Evolutionary conservation across 2,329 filamentous ascomycete species (phyloP).

Genomic region (Colletotrichum sojae): DNA sequence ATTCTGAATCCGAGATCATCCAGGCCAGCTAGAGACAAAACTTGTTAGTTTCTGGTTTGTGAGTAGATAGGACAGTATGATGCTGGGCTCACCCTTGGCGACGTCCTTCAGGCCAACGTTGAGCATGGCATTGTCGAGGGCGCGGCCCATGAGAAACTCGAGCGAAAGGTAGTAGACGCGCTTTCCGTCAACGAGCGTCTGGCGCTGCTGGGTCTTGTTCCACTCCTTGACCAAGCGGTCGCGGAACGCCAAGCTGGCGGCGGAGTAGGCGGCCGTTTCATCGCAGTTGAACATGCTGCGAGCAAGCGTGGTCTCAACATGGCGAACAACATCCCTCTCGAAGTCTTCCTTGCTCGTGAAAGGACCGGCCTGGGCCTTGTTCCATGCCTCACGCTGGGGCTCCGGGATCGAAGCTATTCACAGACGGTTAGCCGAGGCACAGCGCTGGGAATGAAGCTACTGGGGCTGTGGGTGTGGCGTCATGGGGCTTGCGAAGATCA

Average conservation of each 20-base stretch:
- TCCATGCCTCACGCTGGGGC: slow-evolving; percentile 86
- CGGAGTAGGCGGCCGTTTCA: slow-evolving; percentile 92
- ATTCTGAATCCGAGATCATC: slow-evolving; percentile 94
- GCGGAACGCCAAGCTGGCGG: slow-evolving; percentile 91
- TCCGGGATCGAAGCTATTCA: slow-evolving; percentile 83
- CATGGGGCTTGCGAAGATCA: slow-evolving; percentile 43
- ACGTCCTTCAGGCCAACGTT: slow-evolving; percentile 91
- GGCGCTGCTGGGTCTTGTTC: slow-evolving; percentile 98
- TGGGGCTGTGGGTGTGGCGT: slow-evolving; percentile 32
- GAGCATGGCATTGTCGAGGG: slow-evolving; percentile 98
- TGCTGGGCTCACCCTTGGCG: slow-evolving; percentile 75
- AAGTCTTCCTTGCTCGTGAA: slow-evolving; percentile 89
- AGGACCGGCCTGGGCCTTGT: slow-evolving; percentile 71
- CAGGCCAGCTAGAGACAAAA: slow-evolving; percentile 78
- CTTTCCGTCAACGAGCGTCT: slow-evolving; percentile 92
- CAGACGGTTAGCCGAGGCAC: slow-evolving; percentile 23
- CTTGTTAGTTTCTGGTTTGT: slow-evolving; percentile 39
- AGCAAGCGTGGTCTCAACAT: slow-evolving; percentile 96
- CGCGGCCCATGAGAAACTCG: slow-evolving; percentile 97
- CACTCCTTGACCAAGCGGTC: slow-evolving; percentile 94
- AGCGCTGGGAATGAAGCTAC: slow-evolving; percentile 21
- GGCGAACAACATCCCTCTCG: slow-evolving; percentile 87
- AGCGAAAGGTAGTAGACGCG: slow-evolving; percentile 97
- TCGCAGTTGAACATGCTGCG: slow-evolving; percentile 99
- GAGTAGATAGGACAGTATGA: background rate